phyloP scores from a whole-genome alignment of 2,329 filamentous ascomycete genomes.

The Alternaria burnsii region DNA sequence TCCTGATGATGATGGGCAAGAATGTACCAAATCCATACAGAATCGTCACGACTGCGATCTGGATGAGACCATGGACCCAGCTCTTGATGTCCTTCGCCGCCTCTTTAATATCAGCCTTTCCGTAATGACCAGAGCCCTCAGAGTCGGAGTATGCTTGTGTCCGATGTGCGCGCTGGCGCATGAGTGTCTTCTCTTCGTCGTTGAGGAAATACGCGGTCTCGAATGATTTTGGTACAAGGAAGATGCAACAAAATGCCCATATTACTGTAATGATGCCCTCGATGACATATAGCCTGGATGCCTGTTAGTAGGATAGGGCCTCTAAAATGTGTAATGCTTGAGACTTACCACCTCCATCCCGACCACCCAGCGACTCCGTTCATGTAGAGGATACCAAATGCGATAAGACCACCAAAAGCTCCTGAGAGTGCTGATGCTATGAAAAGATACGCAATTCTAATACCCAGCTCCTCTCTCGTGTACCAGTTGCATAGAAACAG shows the following conservation, averaged over 20 bases:
- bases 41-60: slow-evolving; percentile 53
- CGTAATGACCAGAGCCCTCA: slow-evolving; percentile 39
- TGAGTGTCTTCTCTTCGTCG: slow-evolving; percentile 39
- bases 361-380: slow-evolving; percentile 34
- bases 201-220: slow-evolving; percentile 47
- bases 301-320: rapidly evolving
- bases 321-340: background rate
- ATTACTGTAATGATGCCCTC: slow-evolving; percentile 43
- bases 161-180: slow-evolving; percentile 39
- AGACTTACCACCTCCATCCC: slow-evolving; percentile 39
- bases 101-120: slow-evolving; percentile 41
- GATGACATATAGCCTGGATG: slow-evolving; percentile 39
- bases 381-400: slow-evolving; percentile 42
- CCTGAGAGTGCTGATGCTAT: slow-evolving; percentile 38
- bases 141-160: slow-evolving; percentile 44
- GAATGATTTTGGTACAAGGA: slow-evolving; percentile 43
- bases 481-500: slow-evolving; percentile 45
- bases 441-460: slow-evolving; percentile 42
- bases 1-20: slow-evolving; percentile 54
- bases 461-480: slow-evolving; percentile 40
- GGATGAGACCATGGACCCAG: slow-evolving; percentile 47
- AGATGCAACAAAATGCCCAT: slow-evolving; percentile 40
- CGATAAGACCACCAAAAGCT: slow-evolving; percentile 42
- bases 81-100: slow-evolving; percentile 45
- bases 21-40: slow-evolving; percentile 54